Conservation (phyloP, 2,329 filamentous ascomycete genomes). For the Venturia oleaginea region DNA sequence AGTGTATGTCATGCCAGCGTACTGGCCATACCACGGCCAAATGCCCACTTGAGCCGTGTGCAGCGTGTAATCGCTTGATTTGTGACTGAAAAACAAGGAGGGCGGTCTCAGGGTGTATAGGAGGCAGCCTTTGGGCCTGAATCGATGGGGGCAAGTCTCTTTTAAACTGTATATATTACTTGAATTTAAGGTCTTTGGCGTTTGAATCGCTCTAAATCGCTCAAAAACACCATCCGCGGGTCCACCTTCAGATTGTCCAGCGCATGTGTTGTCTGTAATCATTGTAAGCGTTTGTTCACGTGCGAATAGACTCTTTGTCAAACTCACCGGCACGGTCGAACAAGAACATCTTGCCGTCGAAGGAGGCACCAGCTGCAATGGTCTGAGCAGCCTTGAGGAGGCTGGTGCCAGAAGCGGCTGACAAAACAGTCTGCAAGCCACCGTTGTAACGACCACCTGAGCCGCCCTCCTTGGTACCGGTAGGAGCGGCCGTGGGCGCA, state of each 20-base stretch:
- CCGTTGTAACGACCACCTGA: not conserved
- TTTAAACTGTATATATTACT: too few relatives aligned
- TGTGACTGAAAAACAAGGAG: too few relatives aligned
- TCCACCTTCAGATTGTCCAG: slow-evolving; percentile 36
- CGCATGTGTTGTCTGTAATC: slow-evolving; percentile 23
- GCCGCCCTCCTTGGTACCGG: too few relatives aligned
- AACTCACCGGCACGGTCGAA: slow-evolving; percentile 36
- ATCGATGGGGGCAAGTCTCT: too few relatives aligned
- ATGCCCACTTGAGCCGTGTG: too few relatives aligned
- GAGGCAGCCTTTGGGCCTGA: too few relatives aligned
- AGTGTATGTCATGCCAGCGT: too few relatives aligned
- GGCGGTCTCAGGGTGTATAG: too few relatives aligned
- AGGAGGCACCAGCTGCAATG: slow-evolving; percentile 34
- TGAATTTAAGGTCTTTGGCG: too few relatives aligned
- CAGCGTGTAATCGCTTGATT: too few relatives aligned
- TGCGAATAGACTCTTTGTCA: not conserved
- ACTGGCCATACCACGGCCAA: too few relatives aligned
- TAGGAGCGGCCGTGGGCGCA: not conserved
- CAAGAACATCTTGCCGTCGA: slow-evolving; percentile 41
- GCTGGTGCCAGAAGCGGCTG: slow-evolving; percentile 32
- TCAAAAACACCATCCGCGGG: slow-evolving; percentile 43
- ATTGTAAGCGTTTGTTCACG: not conserved
- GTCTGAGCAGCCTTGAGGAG: slow-evolving; percentile 34
- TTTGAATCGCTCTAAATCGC: too few relatives aligned
- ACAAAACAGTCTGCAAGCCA: slow-evolving; percentile 25